Percentiles rank a stretch among this genome's conserved stretches.
Conservation (phyloP, 164 flowering plant genomes). For the Echeveria elegans region DNA sequence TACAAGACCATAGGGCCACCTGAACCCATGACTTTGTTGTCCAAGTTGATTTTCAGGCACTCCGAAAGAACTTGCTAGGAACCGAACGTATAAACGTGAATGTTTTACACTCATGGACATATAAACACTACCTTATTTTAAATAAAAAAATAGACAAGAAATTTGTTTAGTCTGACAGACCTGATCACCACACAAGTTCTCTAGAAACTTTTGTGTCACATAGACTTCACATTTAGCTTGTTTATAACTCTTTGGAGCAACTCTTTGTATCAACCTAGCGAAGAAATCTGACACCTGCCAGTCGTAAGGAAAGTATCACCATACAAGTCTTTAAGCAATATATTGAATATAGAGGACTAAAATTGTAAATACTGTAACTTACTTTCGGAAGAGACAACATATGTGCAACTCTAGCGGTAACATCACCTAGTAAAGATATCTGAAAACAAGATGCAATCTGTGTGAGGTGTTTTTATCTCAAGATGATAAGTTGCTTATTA, state of each 20-base stretch:
- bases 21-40: slow-evolving; percentile 94
- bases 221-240: slow-evolving; percentile 81
- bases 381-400: slow-evolving; percentile 84
- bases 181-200: slow-evolving; percentile 96
- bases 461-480: neutral
- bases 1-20: slow-evolving; percentile 99
- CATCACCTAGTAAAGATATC: slow-evolving; percentile 84
- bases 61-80: slow-evolving; percentile 87
- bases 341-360: neutral
- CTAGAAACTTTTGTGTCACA: slow-evolving; percentile 81
- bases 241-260: slow-evolving; percentile 93
- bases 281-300: slow-evolving; percentile 85
- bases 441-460: slow-evolving; percentile 19
- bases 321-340: neutral
- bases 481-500: neutral
- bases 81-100: slow-evolving; percentile 71
- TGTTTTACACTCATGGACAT: no score
- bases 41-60: slow-evolving; percentile 99
- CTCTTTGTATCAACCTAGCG: slow-evolving; percentile 77
- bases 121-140: no score
- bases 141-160: no score
- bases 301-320: neutral
- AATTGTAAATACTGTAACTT: slow-evolving; percentile 12
- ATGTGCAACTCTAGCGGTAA: slow-evolving; percentile 77
- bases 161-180: slow-evolving; percentile 28